Evolutionary conservation across 1,284 basidiomycete species (phyloP), one percentile per base, ranked within the genome.

Genomic region (Trichosporon inkin): DNA sequence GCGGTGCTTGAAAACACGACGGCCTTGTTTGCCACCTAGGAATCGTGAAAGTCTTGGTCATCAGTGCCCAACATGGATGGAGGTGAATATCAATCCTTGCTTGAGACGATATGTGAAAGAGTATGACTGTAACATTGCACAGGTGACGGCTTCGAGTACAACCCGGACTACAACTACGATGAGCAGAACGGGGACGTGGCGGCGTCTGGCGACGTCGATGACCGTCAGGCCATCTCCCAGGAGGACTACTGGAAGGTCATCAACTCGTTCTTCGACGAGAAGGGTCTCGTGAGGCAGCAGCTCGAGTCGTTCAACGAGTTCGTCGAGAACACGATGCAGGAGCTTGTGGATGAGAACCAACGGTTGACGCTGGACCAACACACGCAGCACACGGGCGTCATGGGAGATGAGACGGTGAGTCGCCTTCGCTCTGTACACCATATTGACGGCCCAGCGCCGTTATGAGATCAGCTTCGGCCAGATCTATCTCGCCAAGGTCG

Each of bases 321-420:
- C 73, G 91, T 99, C 53, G 92, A 95, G 77, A 98, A 97, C 73
- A 98, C 94, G n/a, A 97, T 99, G 90, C 95, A 99, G 80, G 95
- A 99, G 77, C 84, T 99, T 35, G 94, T 99, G 36, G 95, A 99
- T 74, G 96, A 99, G 80, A 92, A 91, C 68, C 82, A 87, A 35
- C 90, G 91, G 70, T 85, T 99, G 72, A 94, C 95, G 62, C 82
- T 99, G 55, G 95, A 99, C 80, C 95, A 99, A 79, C 88, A 88
- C 61, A 89, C 92, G 74, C 95, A 99, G 79, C 92, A 96, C 76
- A 90, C 92, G 3, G 93, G 92, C 16, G 86, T 88, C 63, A 84
- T 86, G 39, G 81, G 85, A 39, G 92, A 92, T 71, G 83, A 80
- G 83, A 81, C 82, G 55, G 81, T 82, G 61, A 66, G 81, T 76